Evolutionary conservation across 805 yeast species (phyloP).

Genomic region (Kodamaea kakaduensis): DNA sequence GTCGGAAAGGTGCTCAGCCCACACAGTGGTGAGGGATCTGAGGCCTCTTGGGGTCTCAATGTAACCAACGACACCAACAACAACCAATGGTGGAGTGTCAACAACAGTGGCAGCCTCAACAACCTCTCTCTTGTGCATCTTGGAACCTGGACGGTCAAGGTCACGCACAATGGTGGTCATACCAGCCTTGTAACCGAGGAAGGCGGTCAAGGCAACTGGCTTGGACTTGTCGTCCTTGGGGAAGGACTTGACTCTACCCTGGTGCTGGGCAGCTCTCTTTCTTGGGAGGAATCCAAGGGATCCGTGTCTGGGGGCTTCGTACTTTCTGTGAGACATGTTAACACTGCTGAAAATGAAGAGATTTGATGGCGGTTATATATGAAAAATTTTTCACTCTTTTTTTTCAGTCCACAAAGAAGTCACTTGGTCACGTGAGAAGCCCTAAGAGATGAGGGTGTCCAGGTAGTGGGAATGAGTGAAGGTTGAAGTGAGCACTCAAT

Average conservation of each 20-base stretch:
- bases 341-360: conserved; percentile 20
- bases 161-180: conserved; percentile 99
- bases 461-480: no score
- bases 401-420: no score
- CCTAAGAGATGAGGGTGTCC: no score
- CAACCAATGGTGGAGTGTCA: conserved; percentile 98
- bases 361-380: background rate
- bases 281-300: conserved; percentile 99
- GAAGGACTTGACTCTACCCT: conserved; percentile 99
- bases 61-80: conserved; percentile 99
- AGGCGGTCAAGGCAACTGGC: conserved; percentile 98
- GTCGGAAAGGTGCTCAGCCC: conserved; percentile 99
- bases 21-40: conserved; percentile 98
- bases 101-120: conserved; percentile 99
- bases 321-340: conserved; percentile 98
- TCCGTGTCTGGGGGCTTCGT: conserved; percentile 99
- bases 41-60: conserved; percentile 99
- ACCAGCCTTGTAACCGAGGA: conserved; percentile 99
- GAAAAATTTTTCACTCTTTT: conserved; percentile 14
- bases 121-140: conserved; percentile 99
- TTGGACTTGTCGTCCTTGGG: conserved; percentile 97
- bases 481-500: no score
- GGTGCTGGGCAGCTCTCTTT: conserved; percentile 98
- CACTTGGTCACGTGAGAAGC: no score
- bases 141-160: conserved; percentile 99